These are phyloP conservation scores for Aspergillus sp. DNA, from an alignment of 2,329 filamentous ascomycete genomes.

Conservation along the genomic window DNA sequence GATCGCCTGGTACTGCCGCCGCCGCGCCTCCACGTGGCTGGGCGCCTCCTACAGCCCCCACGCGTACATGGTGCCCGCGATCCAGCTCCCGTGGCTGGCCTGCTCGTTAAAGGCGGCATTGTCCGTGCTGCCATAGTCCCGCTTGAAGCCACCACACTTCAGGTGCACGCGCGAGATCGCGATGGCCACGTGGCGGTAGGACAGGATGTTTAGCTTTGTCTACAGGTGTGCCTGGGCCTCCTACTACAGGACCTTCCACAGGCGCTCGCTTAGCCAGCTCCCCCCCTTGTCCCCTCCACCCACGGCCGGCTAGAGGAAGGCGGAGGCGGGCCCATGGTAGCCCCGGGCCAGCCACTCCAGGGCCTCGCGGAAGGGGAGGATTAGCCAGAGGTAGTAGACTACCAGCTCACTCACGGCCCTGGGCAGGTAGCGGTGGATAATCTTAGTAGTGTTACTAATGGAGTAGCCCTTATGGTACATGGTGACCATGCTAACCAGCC, in stretches of 20 bases:
- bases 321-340: no score
- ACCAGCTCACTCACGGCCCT: slow-evolving; percentile 17
- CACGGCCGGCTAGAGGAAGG: no score
- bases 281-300: no score
- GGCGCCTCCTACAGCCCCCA: slow-evolving; percentile 13
- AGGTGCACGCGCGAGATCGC: slow-evolving; percentile 9
- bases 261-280: no score
- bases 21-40: slow-evolving; percentile 6
- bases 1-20: neutral
- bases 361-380: neutral
- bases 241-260: no score
- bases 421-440: slow-evolving; percentile 19
- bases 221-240: slow-evolving; percentile 4
- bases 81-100: no score
- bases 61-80: slow-evolving; percentile 1
- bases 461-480: slow-evolving; percentile 21
- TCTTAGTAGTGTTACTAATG: slow-evolving; percentile 9
- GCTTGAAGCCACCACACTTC: slow-evolving; percentile 1
- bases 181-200: slow-evolving; percentile 10
- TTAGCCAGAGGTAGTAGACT: slow-evolving; percentile 20
- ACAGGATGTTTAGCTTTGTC: slow-evolving; percentile 11
- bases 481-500: neutral
- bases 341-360: no score
- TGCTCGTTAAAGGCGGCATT: no score
- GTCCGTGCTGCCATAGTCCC: no score